Evolutionary conservation across 257 asterid species (phyloP).

Genomic region (Fraxinus cuspidata): DNA sequence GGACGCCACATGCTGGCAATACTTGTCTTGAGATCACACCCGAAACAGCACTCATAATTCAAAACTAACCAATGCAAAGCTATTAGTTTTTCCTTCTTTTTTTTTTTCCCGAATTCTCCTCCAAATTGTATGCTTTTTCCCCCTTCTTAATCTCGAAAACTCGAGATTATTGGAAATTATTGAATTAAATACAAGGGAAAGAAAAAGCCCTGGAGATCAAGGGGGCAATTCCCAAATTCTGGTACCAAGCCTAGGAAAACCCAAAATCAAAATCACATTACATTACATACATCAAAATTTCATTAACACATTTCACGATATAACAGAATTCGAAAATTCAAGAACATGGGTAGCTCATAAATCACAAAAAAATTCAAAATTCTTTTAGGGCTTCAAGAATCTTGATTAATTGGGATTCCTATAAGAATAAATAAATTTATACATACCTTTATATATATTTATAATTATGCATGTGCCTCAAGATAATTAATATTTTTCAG

Average conservation of each 20-base stretch:
- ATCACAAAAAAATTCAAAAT: neutral
- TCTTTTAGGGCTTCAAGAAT: conserved; percentile 16
- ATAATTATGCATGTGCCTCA: neutral
- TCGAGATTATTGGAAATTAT: conserved; percentile 25
- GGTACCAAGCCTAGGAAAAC: conserved; percentile 63
- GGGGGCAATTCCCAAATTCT: conserved; percentile 38
- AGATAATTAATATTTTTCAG: conserved; percentile 13
- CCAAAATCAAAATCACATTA: conserved; percentile 26
- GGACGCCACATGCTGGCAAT: conserved; percentile 87
- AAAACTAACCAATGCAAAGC: conserved; percentile 12
- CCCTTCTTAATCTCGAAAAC: conserved; percentile 57
- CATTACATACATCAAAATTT: conserved; percentile 43
- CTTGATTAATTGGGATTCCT: conserved; percentile 6
- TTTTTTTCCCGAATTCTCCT: conserved; percentile 23
- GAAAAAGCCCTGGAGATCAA: conserved; percentile 47
- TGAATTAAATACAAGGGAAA: conserved; percentile 62
- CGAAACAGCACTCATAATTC: conserved; percentile 72
- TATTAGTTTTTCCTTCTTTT: neutral
- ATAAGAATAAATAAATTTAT: conserved; percentile 1
- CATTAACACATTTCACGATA: conserved; percentile 28
- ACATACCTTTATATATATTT: neutral
- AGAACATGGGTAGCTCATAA: conserved; percentile 27
- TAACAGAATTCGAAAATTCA: conserved; percentile 12
- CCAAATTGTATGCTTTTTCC: conserved; percentile 47
- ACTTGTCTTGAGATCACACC: conserved; percentile 94